phyloP scores from a whole-genome alignment of 73 alveolate genomes.

The Paramecium pentaurelia region DNA sequence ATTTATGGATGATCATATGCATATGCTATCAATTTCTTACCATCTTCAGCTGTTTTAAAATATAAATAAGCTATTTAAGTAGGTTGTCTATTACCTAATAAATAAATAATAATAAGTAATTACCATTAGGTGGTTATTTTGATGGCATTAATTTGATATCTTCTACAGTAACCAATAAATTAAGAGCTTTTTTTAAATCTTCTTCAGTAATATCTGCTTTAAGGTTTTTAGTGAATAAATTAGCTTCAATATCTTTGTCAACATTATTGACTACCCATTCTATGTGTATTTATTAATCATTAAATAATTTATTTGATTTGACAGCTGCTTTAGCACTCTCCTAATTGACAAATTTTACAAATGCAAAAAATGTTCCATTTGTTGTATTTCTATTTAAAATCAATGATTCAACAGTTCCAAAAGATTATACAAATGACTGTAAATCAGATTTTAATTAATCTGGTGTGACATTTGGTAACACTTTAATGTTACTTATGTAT shows the following conservation, averaged over 20 bases:
- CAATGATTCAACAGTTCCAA: not conserved
- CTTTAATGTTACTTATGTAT: not conserved
- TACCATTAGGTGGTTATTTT: not conserved
- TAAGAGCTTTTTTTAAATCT: not conserved
- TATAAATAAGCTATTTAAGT: constrained; percentile 18
- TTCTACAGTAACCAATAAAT: not conserved
- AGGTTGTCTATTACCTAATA: not conserved
- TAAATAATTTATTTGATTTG: not conserved
- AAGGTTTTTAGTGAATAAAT: not conserved
- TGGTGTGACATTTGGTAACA: not conserved
- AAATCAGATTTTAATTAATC: not conserved
- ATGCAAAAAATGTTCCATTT: not conserved
- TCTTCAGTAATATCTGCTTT: not conserved
- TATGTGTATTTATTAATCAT: not conserved
- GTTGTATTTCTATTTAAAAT: not conserved
- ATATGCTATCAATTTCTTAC: not conserved
- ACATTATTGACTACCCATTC: constrained; percentile 2
- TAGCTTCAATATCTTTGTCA: constrained; percentile 19
- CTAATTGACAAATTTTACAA: not conserved
- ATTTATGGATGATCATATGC: not conserved
- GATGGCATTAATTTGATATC: not conserved
- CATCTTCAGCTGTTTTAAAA: constrained; percentile 15
- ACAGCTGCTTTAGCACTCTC: not conserved
- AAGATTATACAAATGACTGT: not conserved
- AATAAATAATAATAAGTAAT: too few species aligned